Evolutionary conservation across 2,329 filamentous ascomycete species (phyloP).

Genomic region (Penicillium sp.): DNA sequence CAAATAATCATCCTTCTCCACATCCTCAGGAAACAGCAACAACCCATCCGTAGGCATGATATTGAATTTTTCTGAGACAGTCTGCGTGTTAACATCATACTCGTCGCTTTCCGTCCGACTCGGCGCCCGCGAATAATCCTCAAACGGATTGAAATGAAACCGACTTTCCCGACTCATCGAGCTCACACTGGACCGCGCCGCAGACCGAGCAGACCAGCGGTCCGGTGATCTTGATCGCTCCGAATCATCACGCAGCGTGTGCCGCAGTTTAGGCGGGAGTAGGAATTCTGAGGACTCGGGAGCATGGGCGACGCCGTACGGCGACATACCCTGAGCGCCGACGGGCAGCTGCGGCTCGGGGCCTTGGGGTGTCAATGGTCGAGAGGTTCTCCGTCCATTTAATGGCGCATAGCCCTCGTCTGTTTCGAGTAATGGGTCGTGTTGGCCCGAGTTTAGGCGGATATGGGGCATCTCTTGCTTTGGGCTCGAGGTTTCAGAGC

Average conservation of each 20-base stretch:
- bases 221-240: conserved; percentile 51
- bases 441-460: conserved; percentile 63
- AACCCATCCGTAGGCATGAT: conserved; percentile 68
- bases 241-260: conserved; percentile 55
- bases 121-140: conserved; percentile 58
- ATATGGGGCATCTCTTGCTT: conserved; percentile 56
- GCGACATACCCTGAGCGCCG: conserved; percentile 23
- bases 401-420: conserved; percentile 30
- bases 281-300: conserved; percentile 45
- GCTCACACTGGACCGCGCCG: conserved; percentile 64
- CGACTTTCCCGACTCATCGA: conserved; percentile 47
- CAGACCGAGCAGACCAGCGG: conserved; percentile 52
- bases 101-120: conserved; percentile 66
- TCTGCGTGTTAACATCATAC: conserved; percentile 69
- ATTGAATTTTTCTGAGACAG: conserved; percentile 72
- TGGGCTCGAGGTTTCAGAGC: conserved; percentile 13
- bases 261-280: conserved; percentile 48
- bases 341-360: conserved; percentile 10
- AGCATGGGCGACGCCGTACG: conserved; percentile 55
- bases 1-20: conserved; percentile 72
- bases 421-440: conserved; percentile 52
- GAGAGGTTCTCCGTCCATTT: conserved; percentile 24
- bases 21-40: conserved; percentile 69
- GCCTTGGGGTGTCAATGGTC: conserved; percentile 25
- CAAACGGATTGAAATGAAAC: conserved; percentile 58